Evolutionary conservation across 2,329 filamentous ascomycete genomes (phyloP).

Genomic region (Claviceps spartinae): DNA sequence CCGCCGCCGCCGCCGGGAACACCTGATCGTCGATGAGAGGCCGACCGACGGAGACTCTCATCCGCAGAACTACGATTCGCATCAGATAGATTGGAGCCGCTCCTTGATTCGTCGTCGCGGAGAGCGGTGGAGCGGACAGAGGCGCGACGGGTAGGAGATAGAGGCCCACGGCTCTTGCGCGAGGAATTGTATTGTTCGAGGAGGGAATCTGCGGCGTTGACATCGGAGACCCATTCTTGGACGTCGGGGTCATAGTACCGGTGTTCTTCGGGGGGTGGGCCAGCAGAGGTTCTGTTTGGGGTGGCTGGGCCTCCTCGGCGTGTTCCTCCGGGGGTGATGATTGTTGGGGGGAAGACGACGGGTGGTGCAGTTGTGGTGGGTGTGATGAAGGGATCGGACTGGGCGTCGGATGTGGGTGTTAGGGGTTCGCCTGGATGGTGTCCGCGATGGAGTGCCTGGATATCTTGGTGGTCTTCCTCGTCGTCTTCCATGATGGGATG

Average conservation of each 20-base stretch:
- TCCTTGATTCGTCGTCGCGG: constrained; percentile 36
- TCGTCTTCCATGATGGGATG: constrained; percentile 47
- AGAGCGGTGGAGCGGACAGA: constrained; percentile 23
- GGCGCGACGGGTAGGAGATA: constrained; percentile 26
- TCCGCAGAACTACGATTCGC: constrained; percentile 33
- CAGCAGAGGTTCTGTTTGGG: constrained; percentile 14
- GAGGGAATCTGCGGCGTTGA: constrained; percentile 40
- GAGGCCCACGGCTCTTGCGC: constrained; percentile 23
- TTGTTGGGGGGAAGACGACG: constrained; percentile 15
- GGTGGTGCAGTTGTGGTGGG: constrained; percentile 19
- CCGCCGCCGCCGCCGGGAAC: too few relatives aligned
- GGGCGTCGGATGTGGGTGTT: constrained; percentile 23
- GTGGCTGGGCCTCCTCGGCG: too few relatives aligned
- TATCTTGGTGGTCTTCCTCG: constrained; percentile 28
- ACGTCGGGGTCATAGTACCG: constrained; percentile 35
- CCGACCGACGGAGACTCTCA: constrained; percentile 21
- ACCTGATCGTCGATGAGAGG: constrained; percentile 11
- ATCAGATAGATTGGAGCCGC: constrained; percentile 44
- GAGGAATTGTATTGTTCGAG: constrained; percentile 29
- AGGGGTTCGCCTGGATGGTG: not conserved
- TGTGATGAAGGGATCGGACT: constrained; percentile 38
- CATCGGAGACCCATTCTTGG: constrained; percentile 43
- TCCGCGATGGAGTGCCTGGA: not conserved
- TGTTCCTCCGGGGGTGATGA: too few relatives aligned
- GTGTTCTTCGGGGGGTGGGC: constrained; percentile 27